phyloP scores from a whole-genome alignment of 2,329 filamentous ascomycete species.

The Fusarium luffae region DNA sequence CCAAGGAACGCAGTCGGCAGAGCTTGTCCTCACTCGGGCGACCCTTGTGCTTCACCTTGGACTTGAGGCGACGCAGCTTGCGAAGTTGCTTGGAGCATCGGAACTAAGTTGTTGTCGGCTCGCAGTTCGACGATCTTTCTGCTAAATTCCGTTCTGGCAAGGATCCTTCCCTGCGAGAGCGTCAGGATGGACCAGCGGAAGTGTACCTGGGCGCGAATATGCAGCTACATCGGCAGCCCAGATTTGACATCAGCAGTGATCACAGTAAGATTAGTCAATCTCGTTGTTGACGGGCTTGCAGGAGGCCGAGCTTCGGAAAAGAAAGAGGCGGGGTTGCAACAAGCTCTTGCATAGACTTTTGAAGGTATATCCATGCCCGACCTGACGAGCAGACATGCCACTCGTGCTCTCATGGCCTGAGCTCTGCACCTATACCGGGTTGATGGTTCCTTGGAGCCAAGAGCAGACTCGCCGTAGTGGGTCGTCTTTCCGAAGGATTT shows the following conservation, averaged over 20 bases:
- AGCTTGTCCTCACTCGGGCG: conserved; percentile 48
- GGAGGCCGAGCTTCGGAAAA: not conserved
- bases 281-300: not conserved
- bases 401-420: not conserved
- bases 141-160: too few relatives aligned
- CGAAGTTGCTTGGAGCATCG: conserved; percentile 66
- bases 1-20: too few relatives aligned
- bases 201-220: too few relatives aligned
- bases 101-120: conserved; percentile 34
- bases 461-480: not conserved
- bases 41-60: conserved; percentile 63
- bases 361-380: not conserved
- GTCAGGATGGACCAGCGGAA: too few relatives aligned
- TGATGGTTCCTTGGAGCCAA: not conserved
- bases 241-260: not conserved
- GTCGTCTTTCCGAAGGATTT: not conserved
- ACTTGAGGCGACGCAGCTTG: conserved; percentile 65
- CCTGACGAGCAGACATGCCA: not conserved
- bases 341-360: not conserved
- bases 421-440: not conserved
- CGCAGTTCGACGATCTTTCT: too few relatives aligned
- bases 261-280: not conserved
- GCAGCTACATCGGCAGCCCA: not conserved
- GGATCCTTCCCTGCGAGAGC: too few relatives aligned
- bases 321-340: not conserved